Percentiles rank a stretch among this genome's conserved stretches.
Conservation (phyloP, 768 basidiomycete genomes). For the Roridomyces roridus region DNA sequence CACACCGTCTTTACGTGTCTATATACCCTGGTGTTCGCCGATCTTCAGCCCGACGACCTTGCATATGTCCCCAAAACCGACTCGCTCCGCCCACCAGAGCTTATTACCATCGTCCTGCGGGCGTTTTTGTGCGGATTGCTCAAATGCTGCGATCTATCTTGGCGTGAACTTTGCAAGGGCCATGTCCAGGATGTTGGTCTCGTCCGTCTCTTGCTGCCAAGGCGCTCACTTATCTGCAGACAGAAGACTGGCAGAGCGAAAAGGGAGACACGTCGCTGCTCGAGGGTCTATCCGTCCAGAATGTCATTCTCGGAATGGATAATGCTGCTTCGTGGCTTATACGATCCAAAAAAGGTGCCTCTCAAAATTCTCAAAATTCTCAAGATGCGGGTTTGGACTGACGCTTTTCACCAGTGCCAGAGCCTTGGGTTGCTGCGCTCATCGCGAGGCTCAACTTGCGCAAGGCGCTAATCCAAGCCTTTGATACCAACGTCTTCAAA, state of each 20-base stretch:
- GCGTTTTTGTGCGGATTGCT: conserved; percentile 70
- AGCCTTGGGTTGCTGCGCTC: conserved; percentile 58
- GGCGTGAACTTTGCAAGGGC: conserved; percentile 82
- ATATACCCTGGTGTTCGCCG: conserved; percentile 68
- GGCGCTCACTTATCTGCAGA: conserved; percentile 44
- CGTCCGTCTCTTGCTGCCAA: conserved; percentile 18
- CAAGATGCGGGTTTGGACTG: too few relatives aligned
- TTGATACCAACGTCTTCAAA: conserved; percentile 47
- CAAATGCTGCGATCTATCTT: conserved; percentile 83
- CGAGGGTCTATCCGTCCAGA: conserved; percentile 63
- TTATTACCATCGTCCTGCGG: conserved; percentile 72
- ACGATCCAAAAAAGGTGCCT: conserved; percentile 50
- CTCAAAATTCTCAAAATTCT: too few relatives aligned
- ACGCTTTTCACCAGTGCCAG: conserved; percentile 42
- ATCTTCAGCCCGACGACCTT: conserved; percentile 63
- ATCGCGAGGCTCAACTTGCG: conserved; percentile 60
- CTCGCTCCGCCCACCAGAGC: conserved; percentile 58
- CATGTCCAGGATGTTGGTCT: conserved; percentile 76
- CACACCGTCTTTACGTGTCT: conserved; percentile 86
- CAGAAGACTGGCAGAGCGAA: conserved; percentile 90
- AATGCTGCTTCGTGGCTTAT: conserved; percentile 68
- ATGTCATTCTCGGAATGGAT: conserved; percentile 61
- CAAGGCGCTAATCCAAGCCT: conserved; percentile 59
- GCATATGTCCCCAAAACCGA: conserved; percentile 40
- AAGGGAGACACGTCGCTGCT: conserved; percentile 82